phyloP scores from a whole-genome alignment of 2,329 filamentous ascomycete species.

The Sporothrix globosa region DNA sequence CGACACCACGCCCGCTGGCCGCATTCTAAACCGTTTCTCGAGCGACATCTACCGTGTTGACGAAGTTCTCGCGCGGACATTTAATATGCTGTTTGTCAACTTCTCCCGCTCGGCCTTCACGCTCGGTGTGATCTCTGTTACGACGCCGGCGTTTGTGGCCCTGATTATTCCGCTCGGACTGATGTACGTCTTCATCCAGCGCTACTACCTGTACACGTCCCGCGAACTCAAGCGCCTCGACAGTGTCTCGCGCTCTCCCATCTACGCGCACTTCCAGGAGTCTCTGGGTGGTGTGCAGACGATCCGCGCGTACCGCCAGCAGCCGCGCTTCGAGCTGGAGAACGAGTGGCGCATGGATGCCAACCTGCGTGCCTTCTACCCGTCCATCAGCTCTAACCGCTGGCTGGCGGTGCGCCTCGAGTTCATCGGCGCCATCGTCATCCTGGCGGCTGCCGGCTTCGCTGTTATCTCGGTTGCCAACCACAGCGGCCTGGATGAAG shows the following conservation, averaged over 20 bases:
- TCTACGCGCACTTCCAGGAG: constrained; percentile 98
- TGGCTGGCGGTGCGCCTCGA: constrained; percentile 96
- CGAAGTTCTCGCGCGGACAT: constrained; percentile 91
- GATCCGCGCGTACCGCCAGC: constrained; percentile 91
- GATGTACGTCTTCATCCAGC: constrained; percentile 90
- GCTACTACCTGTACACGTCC: constrained; percentile 95
- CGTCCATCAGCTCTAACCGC: constrained; percentile 88
- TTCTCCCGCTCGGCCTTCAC: constrained; percentile 77
- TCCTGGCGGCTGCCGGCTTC: constrained; percentile 81
- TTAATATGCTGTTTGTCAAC: constrained; percentile 94
- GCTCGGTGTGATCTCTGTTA: constrained; percentile 77
- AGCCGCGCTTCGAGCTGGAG: constrained; percentile 83
- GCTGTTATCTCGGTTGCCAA: constrained; percentile 77
- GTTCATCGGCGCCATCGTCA: constrained; percentile 93
- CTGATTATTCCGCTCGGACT: constrained; percentile 79
- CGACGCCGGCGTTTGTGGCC: constrained; percentile 78
- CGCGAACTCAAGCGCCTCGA: constrained; percentile 95
- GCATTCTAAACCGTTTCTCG: constrained; percentile 95
- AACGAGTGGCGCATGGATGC: constrained; percentile 98
- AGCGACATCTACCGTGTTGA: constrained; percentile 84
- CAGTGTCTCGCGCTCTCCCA: constrained; percentile 91
- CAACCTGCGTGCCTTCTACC: constrained; percentile 92
- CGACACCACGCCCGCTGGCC: constrained; percentile 93
- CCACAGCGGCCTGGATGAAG: constrained; percentile 65
- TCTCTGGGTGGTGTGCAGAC: constrained; percentile 91